phyloP scores from a whole-genome alignment of 106 monocot genomes.

The Dioscorea dumetorum region DNA sequence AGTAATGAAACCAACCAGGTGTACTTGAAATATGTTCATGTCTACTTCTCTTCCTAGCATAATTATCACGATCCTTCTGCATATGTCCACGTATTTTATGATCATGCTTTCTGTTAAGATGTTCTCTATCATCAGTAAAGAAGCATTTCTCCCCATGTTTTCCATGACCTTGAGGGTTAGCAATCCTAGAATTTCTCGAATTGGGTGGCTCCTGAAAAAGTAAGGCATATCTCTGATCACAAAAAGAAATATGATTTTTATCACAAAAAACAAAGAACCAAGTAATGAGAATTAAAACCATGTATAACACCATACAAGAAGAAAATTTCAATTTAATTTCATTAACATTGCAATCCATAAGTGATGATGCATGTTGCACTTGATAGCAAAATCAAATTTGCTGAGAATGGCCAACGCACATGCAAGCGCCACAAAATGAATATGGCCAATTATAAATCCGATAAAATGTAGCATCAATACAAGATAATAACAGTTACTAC shows the following conservation, averaged over 20 bases:
- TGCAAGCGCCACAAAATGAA: no score
- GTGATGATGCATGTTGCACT: not conserved
- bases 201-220: not conserved
- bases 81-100: conserved; percentile 21
- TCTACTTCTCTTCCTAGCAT: conserved; percentile 41
- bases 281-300: not conserved
- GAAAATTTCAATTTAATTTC: not conserved
- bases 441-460: no score
- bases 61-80: conserved; percentile 12
- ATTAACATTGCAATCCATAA: not conserved
- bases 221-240: no score
- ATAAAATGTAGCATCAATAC: no score
- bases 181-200: conserved; percentile 31
- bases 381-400: not conserved
- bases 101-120: conserved; percentile 31
- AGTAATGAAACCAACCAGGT: conserved; percentile 28
- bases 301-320: not conserved
- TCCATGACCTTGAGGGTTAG: conserved; percentile 9
- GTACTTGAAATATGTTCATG: conserved; percentile 35
- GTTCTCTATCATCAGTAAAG: conserved; percentile 27
- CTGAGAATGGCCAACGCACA: no score
- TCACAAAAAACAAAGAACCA: conserved; percentile 11
- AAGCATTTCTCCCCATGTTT: conserved; percentile 23
- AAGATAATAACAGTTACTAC: no score
- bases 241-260: no score